Evolutionary conservation across 2,329 filamentous ascomycete species (phyloP).

Genomic region (Gaeumannomyces sp.): DNA sequence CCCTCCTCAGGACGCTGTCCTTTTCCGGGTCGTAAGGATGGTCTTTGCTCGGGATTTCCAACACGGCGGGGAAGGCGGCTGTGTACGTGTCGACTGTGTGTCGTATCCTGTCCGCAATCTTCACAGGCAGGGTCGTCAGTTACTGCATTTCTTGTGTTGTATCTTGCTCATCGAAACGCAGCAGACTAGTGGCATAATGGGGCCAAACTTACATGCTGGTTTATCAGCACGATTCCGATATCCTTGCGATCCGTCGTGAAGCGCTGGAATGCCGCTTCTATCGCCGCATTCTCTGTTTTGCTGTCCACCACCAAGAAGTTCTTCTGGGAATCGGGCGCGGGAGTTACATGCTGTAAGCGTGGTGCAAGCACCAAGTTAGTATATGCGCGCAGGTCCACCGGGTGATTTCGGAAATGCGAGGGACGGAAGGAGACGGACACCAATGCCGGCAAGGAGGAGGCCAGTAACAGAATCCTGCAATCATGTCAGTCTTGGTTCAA

Average conservation of each 20-base stretch:
- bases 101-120: constrained; percentile 94
- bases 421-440: constrained; percentile 50
- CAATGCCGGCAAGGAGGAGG: constrained; percentile 88
- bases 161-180: no score
- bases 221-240: constrained; percentile 93
- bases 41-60: constrained; percentile 98
- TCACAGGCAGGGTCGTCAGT: constrained; percentile 8
- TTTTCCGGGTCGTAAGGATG: constrained; percentile 99
- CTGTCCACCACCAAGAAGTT: constrained; percentile 96
- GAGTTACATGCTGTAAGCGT: constrained; percentile 72
- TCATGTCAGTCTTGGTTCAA: background rate
- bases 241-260: constrained; percentile 91
- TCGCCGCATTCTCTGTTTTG: constrained; percentile 84
- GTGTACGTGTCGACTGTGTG: constrained; percentile 86
- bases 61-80: constrained; percentile 88
- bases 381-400: background rate
- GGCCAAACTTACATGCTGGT: constrained; percentile 74
- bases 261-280: constrained; percentile 82
- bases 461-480: constrained; percentile 89
- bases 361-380: constrained; percentile 6
- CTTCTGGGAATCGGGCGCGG: constrained; percentile 82
- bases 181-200: background rate
- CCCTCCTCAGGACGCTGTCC: constrained; percentile 90
- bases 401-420: background rate
- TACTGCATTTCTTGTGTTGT: background rate